Conservation (phyloP, 2,329 filamentous ascomycete genomes). For the Fusarium anguioides region DNA sequence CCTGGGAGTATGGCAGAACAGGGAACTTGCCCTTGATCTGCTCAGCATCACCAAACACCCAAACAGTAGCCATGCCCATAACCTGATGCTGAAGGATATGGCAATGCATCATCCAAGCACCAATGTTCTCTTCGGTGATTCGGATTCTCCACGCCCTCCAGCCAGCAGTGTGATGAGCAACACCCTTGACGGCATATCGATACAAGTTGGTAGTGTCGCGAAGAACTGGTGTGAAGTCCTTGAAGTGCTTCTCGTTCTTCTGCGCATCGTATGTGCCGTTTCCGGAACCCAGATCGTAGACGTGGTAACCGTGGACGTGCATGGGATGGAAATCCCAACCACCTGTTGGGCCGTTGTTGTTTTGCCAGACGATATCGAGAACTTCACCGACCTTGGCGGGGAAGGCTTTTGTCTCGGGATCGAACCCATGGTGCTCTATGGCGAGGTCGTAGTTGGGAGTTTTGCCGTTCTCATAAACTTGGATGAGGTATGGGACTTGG, state of each 20-base stretch:
- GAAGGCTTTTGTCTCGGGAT: slow-evolving; percentile 61
- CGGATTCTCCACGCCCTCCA: slow-evolving; percentile 71
- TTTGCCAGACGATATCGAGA: slow-evolving; percentile 63
- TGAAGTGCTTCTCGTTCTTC: slow-evolving; percentile 15
- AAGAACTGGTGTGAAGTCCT: slow-evolving; percentile 24
- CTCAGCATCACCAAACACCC: slow-evolving; percentile 43
- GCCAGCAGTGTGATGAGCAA: slow-evolving; percentile 57
- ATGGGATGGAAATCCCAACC: slow-evolving; percentile 37
- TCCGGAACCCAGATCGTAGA: slow-evolving; percentile 19
- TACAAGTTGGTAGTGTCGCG: slow-evolving; percentile 58
- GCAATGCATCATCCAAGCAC: slow-evolving; percentile 72
- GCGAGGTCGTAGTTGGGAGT: slow-evolving; percentile 63
- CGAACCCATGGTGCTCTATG: slow-evolving; percentile 62
- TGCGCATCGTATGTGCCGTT: slow-evolving; percentile 26
- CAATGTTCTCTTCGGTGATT: slow-evolving; percentile 57
- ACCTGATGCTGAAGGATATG: slow-evolving; percentile 68
- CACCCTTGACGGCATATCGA: slow-evolving; percentile 58
- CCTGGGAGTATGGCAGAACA: slow-evolving; percentile 50
- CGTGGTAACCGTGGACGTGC: slow-evolving; percentile 29
- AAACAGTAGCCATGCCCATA: slow-evolving; percentile 57
- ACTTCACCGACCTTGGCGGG: slow-evolving; percentile 67
- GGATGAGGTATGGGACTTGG: slow-evolving; percentile 32
- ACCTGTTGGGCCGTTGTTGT: slow-evolving; percentile 51
- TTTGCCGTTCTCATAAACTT: slow-evolving; percentile 24
- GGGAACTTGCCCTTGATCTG: slow-evolving; percentile 32